Percentiles rank a stretch among this genome's conserved stretches.
These are phyloP conservation scores for Eucalyptus regnans DNA, from an alignment of 345 rosid genomes.

Conservation along the genomic window DNA sequence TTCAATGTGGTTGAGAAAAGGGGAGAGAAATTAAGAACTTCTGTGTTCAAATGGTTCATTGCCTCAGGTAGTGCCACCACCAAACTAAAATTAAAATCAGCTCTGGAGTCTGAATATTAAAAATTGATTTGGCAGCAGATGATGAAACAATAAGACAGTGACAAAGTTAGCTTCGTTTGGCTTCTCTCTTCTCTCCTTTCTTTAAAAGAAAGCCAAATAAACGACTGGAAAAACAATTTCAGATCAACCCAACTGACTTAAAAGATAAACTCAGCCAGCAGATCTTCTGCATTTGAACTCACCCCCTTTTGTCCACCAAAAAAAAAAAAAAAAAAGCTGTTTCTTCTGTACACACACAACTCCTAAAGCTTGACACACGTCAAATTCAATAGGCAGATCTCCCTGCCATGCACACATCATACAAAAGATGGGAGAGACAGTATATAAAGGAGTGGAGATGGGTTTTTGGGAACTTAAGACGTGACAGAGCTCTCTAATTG, in stretches of 20 bases:
- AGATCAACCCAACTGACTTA: neutral
- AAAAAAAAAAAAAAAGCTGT: neutral
- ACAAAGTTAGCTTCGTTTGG: neutral
- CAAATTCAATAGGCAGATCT: neutral
- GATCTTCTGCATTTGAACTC: neutral
- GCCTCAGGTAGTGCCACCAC: neutral
- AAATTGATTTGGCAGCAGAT: neutral
- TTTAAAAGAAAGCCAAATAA: neutral
- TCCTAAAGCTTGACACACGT: neutral
- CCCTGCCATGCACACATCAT: neutral
- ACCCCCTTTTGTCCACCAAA: neutral
- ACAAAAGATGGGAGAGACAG: neutral
- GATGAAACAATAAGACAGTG: neutral
- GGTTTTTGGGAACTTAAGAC: neutral
- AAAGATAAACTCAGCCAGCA: neutral
- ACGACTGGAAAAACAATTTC: neutral
- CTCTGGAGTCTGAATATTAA: neutral
- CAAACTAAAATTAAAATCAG: neutral
- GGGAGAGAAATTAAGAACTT: neutral
- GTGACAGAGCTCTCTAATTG: neutral
- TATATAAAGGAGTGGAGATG: neutral
- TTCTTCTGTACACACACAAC: neutral
- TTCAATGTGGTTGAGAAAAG: neutral
- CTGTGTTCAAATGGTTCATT: neutral
- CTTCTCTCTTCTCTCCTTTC: neutral